phyloP scores from a whole-genome alignment of 2,329 filamentous ascomycete species.

The Sordariomycetes sp. region DNA sequence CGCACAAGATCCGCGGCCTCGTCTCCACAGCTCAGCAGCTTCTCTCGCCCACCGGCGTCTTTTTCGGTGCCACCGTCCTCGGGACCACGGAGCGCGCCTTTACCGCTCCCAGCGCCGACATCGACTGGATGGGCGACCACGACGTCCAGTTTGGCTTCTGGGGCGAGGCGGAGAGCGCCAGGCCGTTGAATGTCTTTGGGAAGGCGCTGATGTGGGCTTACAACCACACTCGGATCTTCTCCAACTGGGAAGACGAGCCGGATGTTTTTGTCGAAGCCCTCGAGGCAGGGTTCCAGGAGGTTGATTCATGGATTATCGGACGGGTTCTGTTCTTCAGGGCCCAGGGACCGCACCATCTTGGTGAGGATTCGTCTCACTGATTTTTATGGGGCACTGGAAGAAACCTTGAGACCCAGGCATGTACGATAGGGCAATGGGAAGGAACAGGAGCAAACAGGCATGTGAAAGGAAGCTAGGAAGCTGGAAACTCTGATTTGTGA shows the following conservation, averaged over 20 bases:
- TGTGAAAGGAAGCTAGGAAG: too few relatives aligned
- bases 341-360: slow-evolving; percentile 2
- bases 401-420: too few relatives aligned
- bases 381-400: too few relatives aligned
- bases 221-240: slow-evolving; percentile 23
- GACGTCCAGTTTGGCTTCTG: not conserved
- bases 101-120: slow-evolving; percentile 10
- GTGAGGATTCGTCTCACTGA: not conserved
- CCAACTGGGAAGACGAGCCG: slow-evolving; percentile 24
- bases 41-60: slow-evolving; percentile 4
- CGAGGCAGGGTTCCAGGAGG: slow-evolving; percentile 22
- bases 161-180: not conserved
- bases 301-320: slow-evolving; percentile 26
- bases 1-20: slow-evolving; percentile 9
- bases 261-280: slow-evolving; percentile 22
- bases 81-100: slow-evolving; percentile 5
- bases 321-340: slow-evolving; percentile 22
- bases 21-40: slow-evolving; percentile 5
- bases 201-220: slow-evolving; percentile 16
- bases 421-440: too few relatives aligned
- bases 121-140: slow-evolving; percentile 8
- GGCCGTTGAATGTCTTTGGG: slow-evolving; percentile 1
- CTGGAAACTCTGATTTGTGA: too few relatives aligned
- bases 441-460: too few relatives aligned
- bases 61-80: slow-evolving; percentile 6